Conservation (phyloP, 495 filamentous ascomycete genomes). For the Margaritispora aquatica region DNA sequence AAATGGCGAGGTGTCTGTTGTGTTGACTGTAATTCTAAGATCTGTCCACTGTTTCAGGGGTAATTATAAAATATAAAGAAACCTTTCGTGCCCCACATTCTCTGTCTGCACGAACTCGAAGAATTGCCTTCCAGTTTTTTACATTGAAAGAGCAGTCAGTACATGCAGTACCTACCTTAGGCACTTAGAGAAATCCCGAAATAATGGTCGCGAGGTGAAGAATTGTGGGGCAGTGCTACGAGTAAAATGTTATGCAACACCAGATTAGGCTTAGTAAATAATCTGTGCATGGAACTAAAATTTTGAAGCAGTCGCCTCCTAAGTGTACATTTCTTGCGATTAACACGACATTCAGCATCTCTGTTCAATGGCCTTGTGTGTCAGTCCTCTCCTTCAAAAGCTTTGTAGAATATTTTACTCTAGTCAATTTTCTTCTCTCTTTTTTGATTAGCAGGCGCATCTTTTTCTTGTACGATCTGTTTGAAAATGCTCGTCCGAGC, state of each 20-base stretch:
- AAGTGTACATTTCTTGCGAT: background rate
- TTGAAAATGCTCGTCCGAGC: conserved; percentile 25
- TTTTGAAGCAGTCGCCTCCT: background rate
- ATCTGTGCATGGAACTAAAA: background rate
- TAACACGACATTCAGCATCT: background rate
- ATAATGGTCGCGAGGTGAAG: background rate
- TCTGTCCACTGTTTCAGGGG: too few relatives aligned
- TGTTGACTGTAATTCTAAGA: too few relatives aligned
- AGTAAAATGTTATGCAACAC: background rate
- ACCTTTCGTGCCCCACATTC: too few relatives aligned
- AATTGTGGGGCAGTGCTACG: background rate
- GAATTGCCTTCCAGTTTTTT: too few relatives aligned
- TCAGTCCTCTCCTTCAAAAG: background rate
- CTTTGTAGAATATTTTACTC: background rate
- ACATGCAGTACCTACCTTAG: too few relatives aligned
- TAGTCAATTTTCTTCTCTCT: background rate
- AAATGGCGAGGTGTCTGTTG: too few relatives aligned
- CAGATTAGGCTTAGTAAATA: background rate
- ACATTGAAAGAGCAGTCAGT: too few relatives aligned
- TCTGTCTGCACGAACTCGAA: too few relatives aligned
- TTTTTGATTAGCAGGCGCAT: background rate
- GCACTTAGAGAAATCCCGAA: too few relatives aligned
- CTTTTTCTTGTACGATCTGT: conserved; percentile 11
- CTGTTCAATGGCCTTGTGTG: background rate
- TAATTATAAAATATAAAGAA: too few relatives aligned